Evolutionary conservation across 805 yeast species (phyloP), one percentile per base, ranked within the genome.

Genomic region (Kockiozyma suomiensis): DNA sequence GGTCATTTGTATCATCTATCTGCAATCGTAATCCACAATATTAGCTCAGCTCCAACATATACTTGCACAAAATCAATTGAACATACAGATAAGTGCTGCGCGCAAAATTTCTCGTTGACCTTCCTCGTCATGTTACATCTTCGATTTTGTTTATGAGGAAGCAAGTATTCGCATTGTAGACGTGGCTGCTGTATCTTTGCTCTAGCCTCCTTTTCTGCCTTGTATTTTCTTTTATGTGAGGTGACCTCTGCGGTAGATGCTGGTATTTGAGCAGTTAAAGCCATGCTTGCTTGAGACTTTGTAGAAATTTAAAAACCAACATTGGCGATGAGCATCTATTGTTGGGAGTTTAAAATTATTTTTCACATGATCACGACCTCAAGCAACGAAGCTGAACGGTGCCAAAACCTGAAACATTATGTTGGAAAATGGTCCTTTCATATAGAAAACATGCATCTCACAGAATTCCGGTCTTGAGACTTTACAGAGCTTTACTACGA

Each of bases 121-220:
- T 80, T 79, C 33, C 87, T 75, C 60, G 85, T 85, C 80, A 87
- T 78, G 3, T 83, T 81, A 72, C 96, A 88, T 47, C 72, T 73
- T 56, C 89, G 75, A 40, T 79, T 78, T 71, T 82, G 85, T 68
- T 78, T 78, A 43, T 66, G 62, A 12, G 70, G 74, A 17, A 85
- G 70, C 50, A 77, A 74, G 68, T 69, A 84, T 59, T 78, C 79
- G 71, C 91, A 62, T 48, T 54, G 66, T 21, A 61, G 33, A 5
- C 66, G 41, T 15, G 46, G 48, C 21, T 53, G 41, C 17, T 43
- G 30, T 21, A 3, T 21, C 23, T 32, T 41, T 19, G 50, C 48
- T 35, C 33, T 26, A 10, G 19, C 21, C 17, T 40, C 54, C 26
- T 40, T 41, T 41, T 32, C 40, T 2, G 21, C 12, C 10, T 32